Base-by-base conservation (phyloP, 345 rosid species). In the Eucalyptus tenuipes region DNA sequence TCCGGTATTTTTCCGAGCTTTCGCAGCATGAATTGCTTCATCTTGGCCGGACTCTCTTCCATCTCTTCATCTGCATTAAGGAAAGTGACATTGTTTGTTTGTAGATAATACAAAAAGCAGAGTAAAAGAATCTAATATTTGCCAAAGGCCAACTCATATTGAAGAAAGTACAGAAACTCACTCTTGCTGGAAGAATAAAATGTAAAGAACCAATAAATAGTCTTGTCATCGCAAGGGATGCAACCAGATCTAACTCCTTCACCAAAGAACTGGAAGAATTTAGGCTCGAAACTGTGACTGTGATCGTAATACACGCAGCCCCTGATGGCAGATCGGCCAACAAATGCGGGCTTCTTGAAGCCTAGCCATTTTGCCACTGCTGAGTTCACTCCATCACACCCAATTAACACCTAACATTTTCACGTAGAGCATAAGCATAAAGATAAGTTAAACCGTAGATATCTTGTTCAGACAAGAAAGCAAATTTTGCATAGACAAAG, bases 311-410 rank as follows among this genome's bases (percentile, higher is more conserved):
- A 88, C 82, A 91, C 89, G 88, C 10, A 91, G 64, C 95, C 97
- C 87, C 97, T 91, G 25, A 95, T 91, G 16, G 93, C 92, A 53
- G 90, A 88, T 88, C 95, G 85, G 37, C 94, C 86, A 5, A 90
- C 55, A 80, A 81, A 93, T 40, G 89, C 89, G 3, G 94, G 94
- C 12, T 81, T 88, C 90, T 94, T 93, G 90, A 96, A 93, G n/a
- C 97, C 97, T 24, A 95, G 91, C 95, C 95, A 95, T 88, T 93
- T 95, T 17, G 95, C 93, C 89, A 94, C 96, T 80, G 92, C 92
- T 8, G 99, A 96, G 88, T 95, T 92, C 87, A 95, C 94, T 49
- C 97, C 97, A 86, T 95, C 97, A 71, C 97, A 92, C 86, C 97
- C 97, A 86, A 95, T 90, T 92, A 95, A 92, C 86, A 93, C 95